Evolutionary conservation across 1,284 basidiomycete species (phyloP).

Genomic region (Apiotrichum mycotoxinovorans): DNA sequence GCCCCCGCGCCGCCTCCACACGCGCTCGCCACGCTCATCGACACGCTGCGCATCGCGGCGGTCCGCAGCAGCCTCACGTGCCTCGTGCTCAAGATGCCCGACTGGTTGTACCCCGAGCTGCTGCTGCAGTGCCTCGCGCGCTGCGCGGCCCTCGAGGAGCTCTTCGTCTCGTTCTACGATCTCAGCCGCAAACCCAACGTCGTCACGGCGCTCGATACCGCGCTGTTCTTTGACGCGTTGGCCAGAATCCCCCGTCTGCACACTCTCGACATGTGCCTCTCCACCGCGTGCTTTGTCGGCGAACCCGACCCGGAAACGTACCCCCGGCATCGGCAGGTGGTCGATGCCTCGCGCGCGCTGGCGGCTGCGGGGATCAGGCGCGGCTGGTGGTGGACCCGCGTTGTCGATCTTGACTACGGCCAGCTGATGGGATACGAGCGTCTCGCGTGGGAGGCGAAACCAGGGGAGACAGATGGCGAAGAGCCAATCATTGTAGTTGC

Average conservation of each 20-base stretch:
- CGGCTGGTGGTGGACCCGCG: slow-evolving; percentile 14
- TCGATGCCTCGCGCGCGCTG: background rate
- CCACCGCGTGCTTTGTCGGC: background rate
- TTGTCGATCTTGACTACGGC: slow-evolving; percentile 11
- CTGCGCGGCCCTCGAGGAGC: background rate
- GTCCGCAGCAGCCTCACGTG: background rate
- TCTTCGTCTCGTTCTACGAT: slow-evolving; percentile 6
- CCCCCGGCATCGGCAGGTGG: background rate
- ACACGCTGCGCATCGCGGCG: background rate
- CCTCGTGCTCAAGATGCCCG: slow-evolving; percentile 6
- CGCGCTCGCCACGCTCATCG: background rate
- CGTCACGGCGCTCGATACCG: background rate
- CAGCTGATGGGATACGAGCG: slow-evolving; percentile 12
- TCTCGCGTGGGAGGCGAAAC: background rate
- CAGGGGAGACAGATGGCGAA: background rate
- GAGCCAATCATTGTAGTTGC: background rate
- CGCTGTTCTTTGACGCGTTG: background rate
- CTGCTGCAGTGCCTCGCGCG: background rate
- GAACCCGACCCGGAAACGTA: background rate
- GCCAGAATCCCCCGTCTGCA: background rate
- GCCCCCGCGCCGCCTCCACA: background rate
- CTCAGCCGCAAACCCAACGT: slow-evolving; percentile 12
- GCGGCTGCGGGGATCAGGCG: background rate
- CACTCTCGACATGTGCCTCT: slow-evolving; percentile 6
- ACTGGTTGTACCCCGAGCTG: background rate